Conservation (phyloP, 2,329 filamentous ascomycete species). For the Trichoderma oligosporum region DNA sequence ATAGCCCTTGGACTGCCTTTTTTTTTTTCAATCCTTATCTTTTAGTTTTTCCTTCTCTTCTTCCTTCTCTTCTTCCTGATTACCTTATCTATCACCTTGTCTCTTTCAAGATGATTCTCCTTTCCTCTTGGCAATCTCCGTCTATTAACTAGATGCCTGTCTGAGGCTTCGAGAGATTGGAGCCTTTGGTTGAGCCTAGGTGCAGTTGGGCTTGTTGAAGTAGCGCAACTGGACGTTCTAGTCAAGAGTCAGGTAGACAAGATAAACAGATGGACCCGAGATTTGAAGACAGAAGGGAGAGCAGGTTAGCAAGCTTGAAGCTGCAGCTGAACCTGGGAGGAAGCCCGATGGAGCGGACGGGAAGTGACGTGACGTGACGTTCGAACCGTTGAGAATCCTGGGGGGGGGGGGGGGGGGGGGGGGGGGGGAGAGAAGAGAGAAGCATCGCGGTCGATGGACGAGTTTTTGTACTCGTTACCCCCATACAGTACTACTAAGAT, state of each 20-base stretch:
- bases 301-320: constrained; percentile 10
- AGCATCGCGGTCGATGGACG: constrained; percentile 10
- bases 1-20: background rate
- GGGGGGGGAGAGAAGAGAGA: constrained; percentile 10
- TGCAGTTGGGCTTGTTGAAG: constrained; percentile 8
- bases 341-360: constrained; percentile 17
- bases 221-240: background rate
- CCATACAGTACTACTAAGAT: too few relatives aligned
- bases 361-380: constrained; percentile 9
- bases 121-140: background rate
- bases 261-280: background rate
- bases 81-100: too few relatives aligned
- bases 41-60: background rate
- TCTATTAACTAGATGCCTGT: background rate
- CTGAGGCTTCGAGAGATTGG: background rate
- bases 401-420: constrained; percentile 5
- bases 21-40: background rate
- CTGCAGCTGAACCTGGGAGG: constrained; percentile 16
- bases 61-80: too few relatives aligned
- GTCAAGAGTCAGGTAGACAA: background rate
- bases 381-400: constrained; percentile 15
- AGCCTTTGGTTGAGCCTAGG: constrained; percentile 9
- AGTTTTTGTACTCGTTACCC: constrained; percentile 18
- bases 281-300: background rate
- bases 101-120: too few relatives aligned